These are phyloP conservation scores for Pichia ethanolica DNA, from an alignment of 805 yeast species.

Conservation along the genomic window DNA sequence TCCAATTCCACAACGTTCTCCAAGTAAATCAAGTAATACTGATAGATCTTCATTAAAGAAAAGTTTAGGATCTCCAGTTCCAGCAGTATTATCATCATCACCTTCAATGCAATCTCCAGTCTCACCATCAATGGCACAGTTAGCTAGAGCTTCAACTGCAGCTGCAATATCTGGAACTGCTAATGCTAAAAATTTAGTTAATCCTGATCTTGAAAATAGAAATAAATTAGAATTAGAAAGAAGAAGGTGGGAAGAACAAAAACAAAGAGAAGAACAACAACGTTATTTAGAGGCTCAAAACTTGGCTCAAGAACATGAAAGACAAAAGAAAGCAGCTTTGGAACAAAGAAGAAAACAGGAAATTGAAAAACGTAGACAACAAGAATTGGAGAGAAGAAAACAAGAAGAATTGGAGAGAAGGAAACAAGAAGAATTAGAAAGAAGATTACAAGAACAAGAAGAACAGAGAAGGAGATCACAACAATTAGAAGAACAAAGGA, in stretches of 20 bases:
- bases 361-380: conserved; percentile 1
- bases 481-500: not conserved
- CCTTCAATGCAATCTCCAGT: not conserved
- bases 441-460: not conserved
- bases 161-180: conserved; percentile 6
- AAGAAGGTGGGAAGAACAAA: conserved; percentile 2
- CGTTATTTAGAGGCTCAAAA: not conserved
- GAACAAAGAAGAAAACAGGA: conserved; percentile 3
- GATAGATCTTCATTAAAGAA: conserved; percentile 3
- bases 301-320: not conserved
- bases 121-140: not conserved
- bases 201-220: conserved; percentile 3
- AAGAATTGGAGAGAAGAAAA: conserved; percentile 2
- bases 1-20: conserved; percentile 5
- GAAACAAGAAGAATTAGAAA: conserved; percentile 1
- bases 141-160: conserved; percentile 1
- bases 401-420: conserved; percentile 1
- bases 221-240: conserved; percentile 2
- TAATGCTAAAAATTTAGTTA: not conserved
- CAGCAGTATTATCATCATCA: not conserved
- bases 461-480: not conserved
- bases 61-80: not conserved
- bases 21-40: not conserved
- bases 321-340: not conserved
- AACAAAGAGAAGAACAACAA: not conserved